These are phyloP conservation scores for Puccinia hordei DNA, from an alignment of 1,284 basidiomycete genomes.

Conservation along the genomic window DNA sequence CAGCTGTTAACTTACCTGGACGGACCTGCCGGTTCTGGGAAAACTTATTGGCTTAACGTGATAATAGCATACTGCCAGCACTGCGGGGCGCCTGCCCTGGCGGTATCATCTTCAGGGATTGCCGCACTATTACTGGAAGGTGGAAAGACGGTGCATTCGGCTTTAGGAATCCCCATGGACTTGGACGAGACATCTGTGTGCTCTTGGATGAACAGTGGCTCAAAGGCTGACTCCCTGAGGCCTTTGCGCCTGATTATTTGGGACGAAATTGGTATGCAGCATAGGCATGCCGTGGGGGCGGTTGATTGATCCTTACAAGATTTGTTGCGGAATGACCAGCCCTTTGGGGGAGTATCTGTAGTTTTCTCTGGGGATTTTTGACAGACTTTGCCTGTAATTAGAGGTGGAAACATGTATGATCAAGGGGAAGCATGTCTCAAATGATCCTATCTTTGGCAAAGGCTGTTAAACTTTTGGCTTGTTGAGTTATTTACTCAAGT, in stretches of 20 bases:
- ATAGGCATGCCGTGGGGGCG: background rate
- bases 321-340: background rate
- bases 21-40: background rate
- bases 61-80: background rate
- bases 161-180: background rate
- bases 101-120: background rate
- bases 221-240: background rate
- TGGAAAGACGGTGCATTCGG: background rate
- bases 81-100: background rate
- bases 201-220: background rate
- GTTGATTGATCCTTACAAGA: background rate
- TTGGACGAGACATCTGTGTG: too few relatives aligned
- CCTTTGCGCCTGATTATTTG: background rate
- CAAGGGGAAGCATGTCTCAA: background rate
- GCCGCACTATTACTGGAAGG: background rate
- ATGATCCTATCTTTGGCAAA: background rate
- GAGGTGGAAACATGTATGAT: background rate
- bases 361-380: constrained; percentile 24
- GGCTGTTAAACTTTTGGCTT: background rate
- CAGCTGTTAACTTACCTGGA: too few relatives aligned
- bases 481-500: too few relatives aligned
- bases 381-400: background rate
- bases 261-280: constrained; percentile 13
- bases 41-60: background rate
- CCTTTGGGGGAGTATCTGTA: constrained; percentile 6